These are phyloP conservation scores for Calycina herbarum DNA, from an alignment of 2,329 filamentous ascomycete species.

Conservation along the genomic window DNA sequence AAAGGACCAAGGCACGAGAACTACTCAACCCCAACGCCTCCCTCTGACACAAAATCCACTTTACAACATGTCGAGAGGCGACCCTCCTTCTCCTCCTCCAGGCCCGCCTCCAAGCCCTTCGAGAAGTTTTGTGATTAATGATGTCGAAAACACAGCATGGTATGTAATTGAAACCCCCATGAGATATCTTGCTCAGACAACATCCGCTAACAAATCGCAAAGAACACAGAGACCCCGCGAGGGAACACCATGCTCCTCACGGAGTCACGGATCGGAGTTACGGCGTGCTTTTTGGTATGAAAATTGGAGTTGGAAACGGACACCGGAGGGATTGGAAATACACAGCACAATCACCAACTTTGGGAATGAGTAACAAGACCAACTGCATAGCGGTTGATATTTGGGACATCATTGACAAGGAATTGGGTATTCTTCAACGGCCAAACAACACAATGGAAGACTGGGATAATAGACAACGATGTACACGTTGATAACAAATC, in stretches of 20 bases:
- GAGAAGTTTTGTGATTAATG: background rate
- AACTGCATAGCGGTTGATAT: background rate
- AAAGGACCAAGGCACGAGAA: conserved; percentile 37
- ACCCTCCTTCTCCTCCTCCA: conserved; percentile 17
- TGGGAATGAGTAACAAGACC: conserved; percentile 9
- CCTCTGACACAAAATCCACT: conserved; percentile 1
- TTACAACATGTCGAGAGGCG: conserved; percentile 16
- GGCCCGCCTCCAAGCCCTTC: conserved; percentile 16
- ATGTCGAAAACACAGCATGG: background rate
- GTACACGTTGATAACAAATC: conserved; percentile 15
- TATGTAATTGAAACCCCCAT: background rate
- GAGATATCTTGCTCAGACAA: background rate
- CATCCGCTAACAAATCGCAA: background rate
- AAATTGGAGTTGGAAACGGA: background rate
- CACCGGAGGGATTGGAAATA: background rate
- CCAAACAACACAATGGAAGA: background rate
- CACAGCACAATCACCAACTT: conserved; percentile 8
- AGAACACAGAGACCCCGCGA: conserved; percentile 7
- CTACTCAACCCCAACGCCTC: background rate
- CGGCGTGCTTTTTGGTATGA: conserved; percentile 1
- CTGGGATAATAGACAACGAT: conserved; percentile 9
- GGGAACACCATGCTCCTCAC: background rate
- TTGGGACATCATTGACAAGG: conserved; percentile 1
- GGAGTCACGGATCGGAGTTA: background rate
- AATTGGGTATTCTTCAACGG: conserved; percentile 6